These are phyloP conservation scores for Penicillium carneum DNA, from an alignment of 2,329 filamentous ascomycete species.

Conservation along the genomic window DNA sequence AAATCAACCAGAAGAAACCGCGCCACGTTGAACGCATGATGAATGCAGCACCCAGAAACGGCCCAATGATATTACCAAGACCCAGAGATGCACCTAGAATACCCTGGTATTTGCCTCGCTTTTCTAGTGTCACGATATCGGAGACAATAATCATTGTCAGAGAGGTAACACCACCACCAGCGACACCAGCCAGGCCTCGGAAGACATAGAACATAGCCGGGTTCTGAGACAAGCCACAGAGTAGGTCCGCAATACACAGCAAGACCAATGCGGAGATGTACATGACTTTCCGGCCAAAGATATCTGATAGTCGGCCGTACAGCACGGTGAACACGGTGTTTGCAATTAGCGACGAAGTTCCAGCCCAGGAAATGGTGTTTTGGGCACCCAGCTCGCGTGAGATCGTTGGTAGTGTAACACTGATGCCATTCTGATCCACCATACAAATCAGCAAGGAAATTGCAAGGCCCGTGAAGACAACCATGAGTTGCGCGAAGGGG, in stretches of 20 bases:
- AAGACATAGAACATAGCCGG: slow-evolving; percentile 68
- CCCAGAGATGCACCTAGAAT: slow-evolving; percentile 56
- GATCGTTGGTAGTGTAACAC: slow-evolving; percentile 62
- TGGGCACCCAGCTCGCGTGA: slow-evolving; percentile 56
- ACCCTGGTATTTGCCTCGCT: slow-evolving; percentile 64
- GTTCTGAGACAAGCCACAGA: slow-evolving; percentile 65
- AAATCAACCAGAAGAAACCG: slow-evolving; percentile 60
- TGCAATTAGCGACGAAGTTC: slow-evolving; percentile 72
- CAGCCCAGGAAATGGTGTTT: slow-evolving; percentile 70
- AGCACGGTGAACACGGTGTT: slow-evolving; percentile 71
- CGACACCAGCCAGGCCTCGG: slow-evolving; percentile 67
- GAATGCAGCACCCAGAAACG: slow-evolving; percentile 58
- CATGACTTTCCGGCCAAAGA: slow-evolving; percentile 67
- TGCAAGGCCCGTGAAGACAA: slow-evolving; percentile 62
- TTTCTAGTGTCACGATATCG: slow-evolving; percentile 65
- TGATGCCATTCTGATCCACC: slow-evolving; percentile 66
- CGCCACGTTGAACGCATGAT: slow-evolving; percentile 55
- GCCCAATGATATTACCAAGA: slow-evolving; percentile 57
- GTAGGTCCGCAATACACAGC: slow-evolving; percentile 64
- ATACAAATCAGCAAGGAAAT: slow-evolving; percentile 63
- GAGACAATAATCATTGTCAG: slow-evolving; percentile 68
- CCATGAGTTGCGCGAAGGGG: slow-evolving; percentile 55
- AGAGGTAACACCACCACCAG: slow-evolving; percentile 66
- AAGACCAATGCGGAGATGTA: slow-evolving; percentile 62
- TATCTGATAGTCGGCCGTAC: slow-evolving; percentile 68